Percentiles rank a stretch among this genome's conserved stretches.
Conservation (phyloP, 129 eudicot genomes). For the Artemisia tridentata region DNA sequence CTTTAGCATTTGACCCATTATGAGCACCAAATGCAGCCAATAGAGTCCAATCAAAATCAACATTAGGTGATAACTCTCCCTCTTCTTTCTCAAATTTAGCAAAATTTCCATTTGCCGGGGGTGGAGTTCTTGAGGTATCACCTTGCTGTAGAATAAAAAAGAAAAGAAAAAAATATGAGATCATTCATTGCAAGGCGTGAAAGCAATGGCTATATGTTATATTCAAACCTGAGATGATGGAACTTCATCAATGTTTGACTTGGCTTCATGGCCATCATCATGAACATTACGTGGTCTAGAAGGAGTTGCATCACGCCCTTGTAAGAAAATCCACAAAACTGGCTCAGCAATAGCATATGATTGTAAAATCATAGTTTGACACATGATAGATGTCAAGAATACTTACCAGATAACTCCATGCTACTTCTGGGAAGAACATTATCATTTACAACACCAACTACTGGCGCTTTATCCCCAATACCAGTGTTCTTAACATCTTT, state of each 20-base stretch:
- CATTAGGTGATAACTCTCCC: conserved; percentile 91
- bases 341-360: background rate
- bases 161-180: background rate
- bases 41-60: conserved; percentile 66
- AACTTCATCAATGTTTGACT: conserved; percentile 44
- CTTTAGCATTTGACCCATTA: conserved; percentile 32
- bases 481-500: conserved; percentile 31
- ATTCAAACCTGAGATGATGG: conserved; percentile 53
- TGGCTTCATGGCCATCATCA: conserved; percentile 48
- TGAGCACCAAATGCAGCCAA: conserved; percentile 43
- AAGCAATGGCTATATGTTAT: conserved; percentile 12
- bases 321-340: background rate
- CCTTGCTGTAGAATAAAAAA: conserved; percentile 39
- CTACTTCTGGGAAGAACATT: conserved; percentile 37
- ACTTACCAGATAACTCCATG: conserved; percentile 25
- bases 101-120: conserved; percentile 47
- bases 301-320: conserved; percentile 49
- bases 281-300: conserved; percentile 37
- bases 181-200: conserved; percentile 12
- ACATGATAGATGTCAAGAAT: background rate
- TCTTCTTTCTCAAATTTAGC: conserved; percentile 89
- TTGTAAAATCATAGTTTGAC: conserved; percentile 7
- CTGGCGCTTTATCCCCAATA: conserved; percentile 32
- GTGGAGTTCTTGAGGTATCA: conserved; percentile 42
- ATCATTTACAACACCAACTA: conserved; percentile 39